Evolutionary conservation across 352 stramenopile genomes (phyloP), one percentile per base, ranked within the genome.

Genomic region (Phytophthora rubi): DNA sequence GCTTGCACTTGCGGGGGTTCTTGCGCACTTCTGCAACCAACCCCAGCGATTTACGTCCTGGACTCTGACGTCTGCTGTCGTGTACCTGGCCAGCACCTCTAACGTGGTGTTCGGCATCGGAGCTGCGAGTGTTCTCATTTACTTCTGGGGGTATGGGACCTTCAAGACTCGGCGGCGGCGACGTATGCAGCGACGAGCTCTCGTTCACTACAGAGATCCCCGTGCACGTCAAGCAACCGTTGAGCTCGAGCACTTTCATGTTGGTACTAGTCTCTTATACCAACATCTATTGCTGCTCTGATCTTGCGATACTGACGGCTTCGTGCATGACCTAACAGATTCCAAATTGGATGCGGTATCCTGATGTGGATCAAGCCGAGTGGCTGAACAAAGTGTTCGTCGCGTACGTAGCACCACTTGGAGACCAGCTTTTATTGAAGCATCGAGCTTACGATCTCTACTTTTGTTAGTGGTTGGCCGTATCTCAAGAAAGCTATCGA

Each of bases 341-440:
- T 45, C 79, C 80, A 2, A 86, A 82, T 30, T 90, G 82, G 83
- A 76, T 86, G 49, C 70, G 76, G 12, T 75, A 85, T 51, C 80
- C 83, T 3, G 86, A 94, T 45, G 75, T 91, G 18, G 86, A 94
- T 65, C 83, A 85, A 57, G 83, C 90, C 48, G 80, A 91, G 30
- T 94, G 86, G 86, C 79, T 94, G 59, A 94, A 94, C 68, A 88
- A 87, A 63, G 85, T 90, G 4, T 85, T 94, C 54, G 65, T 75
- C 59, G 73, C 66, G 62, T 80, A 70, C 48, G 76, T 67, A 44
- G 18, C 6, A 35, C 16, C 37, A 18, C 23, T 51, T 47, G 10
- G 26, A 18, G 6, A 1, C 13, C 39, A 21, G 39, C 12, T 6
- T 26, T 44, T 13, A 28, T 52, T 54, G 32, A 42, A 45, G 32